Base-by-base conservation (phyloP, 441 rosid genomes). In the Breynia disticha region DNA sequence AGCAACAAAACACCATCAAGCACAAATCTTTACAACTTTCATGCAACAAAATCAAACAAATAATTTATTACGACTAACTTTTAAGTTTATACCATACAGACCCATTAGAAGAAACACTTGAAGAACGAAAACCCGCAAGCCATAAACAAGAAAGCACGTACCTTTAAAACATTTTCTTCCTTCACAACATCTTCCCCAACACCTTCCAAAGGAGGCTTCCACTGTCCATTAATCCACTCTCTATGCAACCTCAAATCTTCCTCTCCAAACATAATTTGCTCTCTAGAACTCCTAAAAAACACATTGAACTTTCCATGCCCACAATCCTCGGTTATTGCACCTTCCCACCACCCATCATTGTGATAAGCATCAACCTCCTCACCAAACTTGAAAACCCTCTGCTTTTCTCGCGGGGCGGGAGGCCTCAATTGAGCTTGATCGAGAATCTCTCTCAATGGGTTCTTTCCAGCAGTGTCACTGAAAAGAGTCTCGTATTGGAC, bases 281-380 rank as follows among this genome's bases (percentile, higher is more conserved):
- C 95, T 53, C 67, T 64, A 3, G 80, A 64, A 47, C 63, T 46
- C 69, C 77, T 72, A 46, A 87, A 90, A 77, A 62, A 81, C 57
- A 87, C 91, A 44, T 63, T 64, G 55, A 78, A 84, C 55, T 49
- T 79, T 13, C 82, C 90, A 47, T 76, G 69, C 15, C 62, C 77
- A 3, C 70, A 20, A 50, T 70, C 87, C 64, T 76, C 76, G 14
- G 88, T 78, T n/a, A 87, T 78, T 17, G 38, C 69, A 4, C 97
- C 97, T 63, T 87, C 96, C 97, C 95, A 82, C 94, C 97, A 90
- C 19, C 95, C 97, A 12, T 84, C 96, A 39, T 71, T 75, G 56
- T 73, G 52, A 54, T 18, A 77, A 0, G 91, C 96, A 21, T 90
- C 87, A 14, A 90, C 97, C 11, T 79, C 79, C 2, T 79, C 83